Percentiles rank a stretch among this genome's conserved stretches.
Conservation (phyloP, 106 monocot species). For the Dioscorea alata region DNA sequence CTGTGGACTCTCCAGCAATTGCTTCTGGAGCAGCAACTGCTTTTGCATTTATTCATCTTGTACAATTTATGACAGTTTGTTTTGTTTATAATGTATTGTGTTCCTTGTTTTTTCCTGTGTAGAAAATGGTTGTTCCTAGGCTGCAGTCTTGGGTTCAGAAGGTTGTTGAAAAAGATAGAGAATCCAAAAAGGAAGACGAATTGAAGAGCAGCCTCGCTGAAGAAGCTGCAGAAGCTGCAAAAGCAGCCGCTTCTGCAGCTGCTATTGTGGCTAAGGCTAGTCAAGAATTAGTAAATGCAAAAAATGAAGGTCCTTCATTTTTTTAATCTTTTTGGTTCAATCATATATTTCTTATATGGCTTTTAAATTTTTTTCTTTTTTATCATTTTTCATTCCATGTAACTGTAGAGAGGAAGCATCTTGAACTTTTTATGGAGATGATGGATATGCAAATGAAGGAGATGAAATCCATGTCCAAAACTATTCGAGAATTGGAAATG, state of each 20-base stretch:
- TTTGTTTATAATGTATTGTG: background rate
- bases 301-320: constrained; percentile 54
- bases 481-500: constrained; percentile 54
- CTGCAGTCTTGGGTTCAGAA: constrained; percentile 76
- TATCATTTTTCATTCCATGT: background rate
- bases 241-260: constrained; percentile 78
- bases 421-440: constrained; percentile 63
- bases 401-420: constrained; percentile 53
- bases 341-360: background rate
- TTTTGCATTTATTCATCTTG: background rate
- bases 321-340: background rate
- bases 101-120: background rate
- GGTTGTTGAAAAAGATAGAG: constrained; percentile 56
- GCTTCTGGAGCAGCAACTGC: too few relatives aligned
- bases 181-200: constrained; percentile 38
- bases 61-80: background rate
- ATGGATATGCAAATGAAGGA: constrained; percentile 86
- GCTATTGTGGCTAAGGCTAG: constrained; percentile 73
- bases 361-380: background rate
- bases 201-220: constrained; percentile 35
- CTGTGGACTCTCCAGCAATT: background rate
- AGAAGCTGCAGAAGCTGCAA: constrained; percentile 82
- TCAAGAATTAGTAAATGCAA: constrained; percentile 71
- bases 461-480: constrained; percentile 75
- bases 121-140: constrained; percentile 74